Conservation (phyloP, 2,329 filamentous ascomycete species). For the Stemphylium beticola region DNA sequence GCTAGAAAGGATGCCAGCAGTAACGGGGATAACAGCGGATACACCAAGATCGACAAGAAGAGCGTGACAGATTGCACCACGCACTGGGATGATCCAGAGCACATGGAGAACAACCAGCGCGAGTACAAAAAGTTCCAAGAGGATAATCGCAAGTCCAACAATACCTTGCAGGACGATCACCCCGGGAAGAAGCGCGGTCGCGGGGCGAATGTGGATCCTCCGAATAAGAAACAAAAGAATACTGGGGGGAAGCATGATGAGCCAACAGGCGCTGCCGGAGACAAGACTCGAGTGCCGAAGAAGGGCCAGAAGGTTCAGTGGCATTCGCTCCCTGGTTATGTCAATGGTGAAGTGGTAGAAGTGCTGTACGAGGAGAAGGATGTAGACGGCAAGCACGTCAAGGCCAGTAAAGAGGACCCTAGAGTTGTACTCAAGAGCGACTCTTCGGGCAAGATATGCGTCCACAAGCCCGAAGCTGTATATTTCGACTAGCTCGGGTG, state of each 20-base stretch:
- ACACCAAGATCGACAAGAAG: constrained; percentile 25
- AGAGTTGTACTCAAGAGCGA: constrained; percentile 51
- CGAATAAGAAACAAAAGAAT: constrained; percentile 49
- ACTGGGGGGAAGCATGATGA: constrained; percentile 24
- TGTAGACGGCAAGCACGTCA: constrained; percentile 51
- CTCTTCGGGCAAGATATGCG: constrained; percentile 50
- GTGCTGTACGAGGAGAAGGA: constrained; percentile 50
- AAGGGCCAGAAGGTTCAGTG: constrained; percentile 52
- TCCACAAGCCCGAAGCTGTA: constrained; percentile 53
- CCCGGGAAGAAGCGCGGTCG: constrained; percentile 35
- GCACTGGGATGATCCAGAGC: constrained; percentile 40
- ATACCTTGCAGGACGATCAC: constrained; percentile 5
- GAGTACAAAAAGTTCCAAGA: constrained; percentile 40
- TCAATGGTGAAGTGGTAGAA: constrained; percentile 53
- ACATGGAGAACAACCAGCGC: constrained; percentile 31
- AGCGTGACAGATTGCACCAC: constrained; percentile 39
- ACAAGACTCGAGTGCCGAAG: constrained; percentile 51
- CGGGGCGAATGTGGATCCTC: constrained; percentile 28
- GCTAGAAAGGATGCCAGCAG: constrained; percentile 7
- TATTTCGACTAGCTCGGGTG: constrained; percentile 47
- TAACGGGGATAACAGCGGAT: background rate
- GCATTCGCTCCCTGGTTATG: constrained; percentile 49
- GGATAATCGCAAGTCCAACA: constrained; percentile 16
- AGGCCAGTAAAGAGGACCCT: constrained; percentile 53
- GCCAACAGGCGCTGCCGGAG: constrained; percentile 28